phyloP scores from a whole-genome alignment of 163 green algal genomes.

The Volvox carteri region DNA sequence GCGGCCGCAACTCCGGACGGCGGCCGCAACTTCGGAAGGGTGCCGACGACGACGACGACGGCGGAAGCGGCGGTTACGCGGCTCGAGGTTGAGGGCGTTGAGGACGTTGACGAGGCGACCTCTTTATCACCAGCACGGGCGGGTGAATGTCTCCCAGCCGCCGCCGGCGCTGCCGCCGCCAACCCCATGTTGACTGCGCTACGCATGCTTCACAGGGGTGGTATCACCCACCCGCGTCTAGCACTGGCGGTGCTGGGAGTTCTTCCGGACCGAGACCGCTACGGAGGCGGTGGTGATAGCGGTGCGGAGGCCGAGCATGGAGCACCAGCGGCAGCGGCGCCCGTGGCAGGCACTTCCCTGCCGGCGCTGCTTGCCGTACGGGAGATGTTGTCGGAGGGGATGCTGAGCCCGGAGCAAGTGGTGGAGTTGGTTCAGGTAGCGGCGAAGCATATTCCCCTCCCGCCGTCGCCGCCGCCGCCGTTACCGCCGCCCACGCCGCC shows the following conservation, averaged over 20 bases:
- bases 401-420: neutral
- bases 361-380: neutral
- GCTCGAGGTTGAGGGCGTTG: no score
- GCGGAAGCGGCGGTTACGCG: no score
- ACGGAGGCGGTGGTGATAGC: neutral
- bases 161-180: neutral
- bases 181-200: neutral
- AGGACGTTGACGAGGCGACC: no score
- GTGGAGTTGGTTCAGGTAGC: neutral
- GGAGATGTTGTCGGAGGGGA: neutral
- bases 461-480: neutral
- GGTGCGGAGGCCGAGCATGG: neutral
- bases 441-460: neutral
- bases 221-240: neutral
- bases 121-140: no score
- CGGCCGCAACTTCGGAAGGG: no score
- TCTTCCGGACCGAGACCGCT: neutral
- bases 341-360: neutral
- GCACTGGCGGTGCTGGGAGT: constrained; percentile 17
- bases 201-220: neutral
- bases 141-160: no score
- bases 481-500: neutral
- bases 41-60: no score
- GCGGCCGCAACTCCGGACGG: no score
- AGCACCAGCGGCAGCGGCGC: neutral